Evolutionary conservation across 345 rosid species (phyloP).

Genomic region (Eucalyptus microcorys): DNA sequence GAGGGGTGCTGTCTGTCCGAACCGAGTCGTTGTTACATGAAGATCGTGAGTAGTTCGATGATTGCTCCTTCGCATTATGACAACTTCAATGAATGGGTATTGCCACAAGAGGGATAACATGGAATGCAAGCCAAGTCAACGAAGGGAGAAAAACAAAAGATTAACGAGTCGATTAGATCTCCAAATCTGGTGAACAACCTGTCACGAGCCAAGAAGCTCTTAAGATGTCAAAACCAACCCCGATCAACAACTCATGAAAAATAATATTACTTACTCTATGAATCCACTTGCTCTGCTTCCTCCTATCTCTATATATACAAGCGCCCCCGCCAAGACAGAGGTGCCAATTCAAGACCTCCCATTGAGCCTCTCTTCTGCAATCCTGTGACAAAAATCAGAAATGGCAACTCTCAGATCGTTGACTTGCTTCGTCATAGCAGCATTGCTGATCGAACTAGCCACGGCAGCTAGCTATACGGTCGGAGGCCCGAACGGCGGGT

Average conservation of each 20-base stretch:
- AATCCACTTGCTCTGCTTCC: not conserved
- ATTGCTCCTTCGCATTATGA: not conserved
- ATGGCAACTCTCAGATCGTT: not conserved
- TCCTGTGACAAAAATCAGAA: not conserved
- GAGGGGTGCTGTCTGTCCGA: not conserved
- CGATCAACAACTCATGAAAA: not conserved
- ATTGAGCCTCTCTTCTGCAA: not conserved
- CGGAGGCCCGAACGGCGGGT: conserved; percentile 54
- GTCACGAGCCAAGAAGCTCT: not conserved
- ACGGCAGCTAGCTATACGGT: conserved; percentile 44
- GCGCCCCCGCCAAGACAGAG: not conserved
- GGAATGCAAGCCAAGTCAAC: not conserved
- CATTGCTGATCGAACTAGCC: conserved; percentile 29
- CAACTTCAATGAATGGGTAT: not conserved
- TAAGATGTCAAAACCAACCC: not conserved
- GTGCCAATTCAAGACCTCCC: not conserved
- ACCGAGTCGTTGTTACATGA: not conserved
- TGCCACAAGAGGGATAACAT: not conserved
- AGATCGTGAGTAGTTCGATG: not conserved
- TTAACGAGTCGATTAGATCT: not conserved
- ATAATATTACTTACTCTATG: not conserved
- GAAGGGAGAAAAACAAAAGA: not conserved
- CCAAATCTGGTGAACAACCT: not conserved
- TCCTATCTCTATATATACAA: not conserved
- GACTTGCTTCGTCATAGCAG: conserved; percentile 11